Percentiles rank a stretch among this genome's conserved stretches.
phyloP scores from a whole-genome alignment of 306 rosid genomes.

The Hippophae tibetana region DNA sequence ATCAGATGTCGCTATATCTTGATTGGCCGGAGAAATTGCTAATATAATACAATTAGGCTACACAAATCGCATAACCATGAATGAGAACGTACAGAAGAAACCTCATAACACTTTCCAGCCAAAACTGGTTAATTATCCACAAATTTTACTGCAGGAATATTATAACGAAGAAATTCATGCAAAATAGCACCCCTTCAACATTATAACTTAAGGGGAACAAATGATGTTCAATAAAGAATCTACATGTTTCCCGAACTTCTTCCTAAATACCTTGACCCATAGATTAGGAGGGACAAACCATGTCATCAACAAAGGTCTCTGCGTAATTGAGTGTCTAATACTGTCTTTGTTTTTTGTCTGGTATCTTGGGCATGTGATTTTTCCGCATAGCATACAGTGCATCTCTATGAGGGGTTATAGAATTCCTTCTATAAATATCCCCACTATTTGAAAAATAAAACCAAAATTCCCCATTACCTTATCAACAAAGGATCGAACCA shows the following conservation, averaged over 20 bases:
- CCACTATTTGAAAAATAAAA: background rate
- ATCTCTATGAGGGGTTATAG: background rate
- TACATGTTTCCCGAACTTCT: too few relatives aligned
- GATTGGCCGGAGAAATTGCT: constrained; percentile 91
- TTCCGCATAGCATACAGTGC: background rate
- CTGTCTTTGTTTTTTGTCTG: too few relatives aligned
- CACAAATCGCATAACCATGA: constrained; percentile 13
- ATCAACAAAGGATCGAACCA: constrained; percentile 80
- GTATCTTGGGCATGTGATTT: too few relatives aligned
- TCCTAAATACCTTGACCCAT: too few relatives aligned
- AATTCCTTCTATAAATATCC: background rate
- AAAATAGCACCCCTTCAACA: too few relatives aligned
- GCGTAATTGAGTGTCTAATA: too few relatives aligned
- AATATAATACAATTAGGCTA: constrained; percentile 82
- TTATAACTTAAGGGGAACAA: too few relatives aligned
- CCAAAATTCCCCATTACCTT: constrained; percentile 40
- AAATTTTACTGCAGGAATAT: background rate
- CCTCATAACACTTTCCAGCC: background rate
- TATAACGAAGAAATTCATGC: too few relatives aligned
- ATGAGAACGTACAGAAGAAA: background rate
- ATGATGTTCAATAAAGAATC: too few relatives aligned
- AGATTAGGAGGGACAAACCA: too few relatives aligned
- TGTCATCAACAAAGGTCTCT: too few relatives aligned
- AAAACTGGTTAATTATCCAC: background rate
- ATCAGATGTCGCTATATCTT: constrained; percentile 92